phyloP scores from a whole-genome alignment of 2,329 filamentous ascomycete genomes.

The Thielaviopsis musarum region DNA sequence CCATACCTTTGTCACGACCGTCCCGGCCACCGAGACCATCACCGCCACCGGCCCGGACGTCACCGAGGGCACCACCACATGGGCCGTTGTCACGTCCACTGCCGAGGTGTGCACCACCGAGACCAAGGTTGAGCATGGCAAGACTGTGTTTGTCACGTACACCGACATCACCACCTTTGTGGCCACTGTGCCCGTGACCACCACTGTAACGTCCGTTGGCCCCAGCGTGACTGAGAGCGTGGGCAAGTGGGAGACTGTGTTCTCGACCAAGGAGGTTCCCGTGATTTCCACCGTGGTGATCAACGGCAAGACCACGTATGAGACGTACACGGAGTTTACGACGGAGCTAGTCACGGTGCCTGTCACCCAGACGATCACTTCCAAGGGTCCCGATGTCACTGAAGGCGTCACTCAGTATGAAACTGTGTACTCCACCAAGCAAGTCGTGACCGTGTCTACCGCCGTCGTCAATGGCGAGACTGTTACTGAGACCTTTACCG shows the following conservation, averaged over 20 bases:
- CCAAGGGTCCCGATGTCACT: neutral
- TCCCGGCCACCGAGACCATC: constrained; percentile 15
- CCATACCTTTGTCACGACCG: neutral
- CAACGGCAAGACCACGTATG: neutral
- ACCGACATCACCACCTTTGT: neutral
- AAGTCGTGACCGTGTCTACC: neutral
- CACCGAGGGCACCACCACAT: neutral
- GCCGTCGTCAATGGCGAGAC: neutral
- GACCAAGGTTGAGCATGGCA: neutral
- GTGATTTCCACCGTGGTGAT: neutral
- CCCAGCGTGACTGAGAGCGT: constrained; percentile 1
- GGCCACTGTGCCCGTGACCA: constrained; percentile 13
- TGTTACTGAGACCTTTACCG: neutral
- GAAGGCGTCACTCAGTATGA: neutral
- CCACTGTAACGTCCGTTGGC: constrained; percentile 15
- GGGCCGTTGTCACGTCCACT: neutral
- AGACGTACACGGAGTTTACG: neutral
- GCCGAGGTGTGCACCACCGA: neutral
- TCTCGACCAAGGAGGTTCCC: neutral
- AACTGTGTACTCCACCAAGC: constrained; percentile 2
- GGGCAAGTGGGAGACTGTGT: constrained; percentile 3
- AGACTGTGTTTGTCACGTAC: neutral
- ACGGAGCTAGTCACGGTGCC: constrained; percentile 1
- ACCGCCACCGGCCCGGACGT: constrained; percentile 13
- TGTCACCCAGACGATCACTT: neutral